Conservation (phyloP, 2,329 filamentous ascomycete genomes). For the Fusarium hainanense region DNA sequence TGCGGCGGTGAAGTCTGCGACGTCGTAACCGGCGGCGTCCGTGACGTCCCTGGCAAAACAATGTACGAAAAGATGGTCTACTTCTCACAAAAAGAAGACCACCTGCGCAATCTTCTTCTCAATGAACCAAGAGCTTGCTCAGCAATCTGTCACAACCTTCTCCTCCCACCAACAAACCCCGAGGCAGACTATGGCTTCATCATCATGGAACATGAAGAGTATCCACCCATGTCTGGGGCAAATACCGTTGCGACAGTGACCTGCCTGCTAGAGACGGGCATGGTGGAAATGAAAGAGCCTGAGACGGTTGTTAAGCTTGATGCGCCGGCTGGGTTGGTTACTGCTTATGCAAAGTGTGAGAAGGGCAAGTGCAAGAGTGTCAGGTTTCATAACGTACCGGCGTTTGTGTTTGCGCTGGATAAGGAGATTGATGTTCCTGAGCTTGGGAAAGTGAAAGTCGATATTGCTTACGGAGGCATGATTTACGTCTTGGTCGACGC, state of each 20-base stretch:
- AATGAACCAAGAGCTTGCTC: conserved; percentile 33
- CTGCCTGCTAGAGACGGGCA: conserved; percentile 24
- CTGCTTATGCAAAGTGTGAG: conserved; percentile 21
- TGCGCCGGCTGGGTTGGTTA: conserved; percentile 31
- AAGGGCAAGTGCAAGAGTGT: conserved; percentile 36
- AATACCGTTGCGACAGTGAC: conserved; percentile 33
- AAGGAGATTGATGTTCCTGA: conserved; percentile 21
- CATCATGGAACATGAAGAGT: conserved; percentile 40
- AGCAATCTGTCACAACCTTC: conserved; percentile 33
- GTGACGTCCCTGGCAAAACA: conserved; percentile 29
- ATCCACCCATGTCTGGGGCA: conserved; percentile 36
- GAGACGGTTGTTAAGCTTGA: conserved; percentile 32
- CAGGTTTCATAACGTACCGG: conserved; percentile 33
- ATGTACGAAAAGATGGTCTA: conserved; percentile 40
- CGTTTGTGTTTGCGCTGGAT: conserved; percentile 34
- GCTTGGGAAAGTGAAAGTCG: conserved; percentile 16
- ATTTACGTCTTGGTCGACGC: conserved; percentile 35
- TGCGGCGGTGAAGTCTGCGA: conserved; percentile 37
- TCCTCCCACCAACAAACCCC: conserved; percentile 26
- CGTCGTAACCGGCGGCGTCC: conserved; percentile 32
- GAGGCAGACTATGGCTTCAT: conserved; percentile 38
- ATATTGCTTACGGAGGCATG: conserved; percentile 37
- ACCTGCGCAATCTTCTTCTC: conserved; percentile 25
- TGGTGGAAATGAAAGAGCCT: conserved; percentile 35
- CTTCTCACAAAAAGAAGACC: conserved; percentile 23